These are phyloP conservation scores for Simplicillium sp. DNA, from an alignment of 2,329 filamentous ascomycete genomes.

Conservation along the genomic window DNA sequence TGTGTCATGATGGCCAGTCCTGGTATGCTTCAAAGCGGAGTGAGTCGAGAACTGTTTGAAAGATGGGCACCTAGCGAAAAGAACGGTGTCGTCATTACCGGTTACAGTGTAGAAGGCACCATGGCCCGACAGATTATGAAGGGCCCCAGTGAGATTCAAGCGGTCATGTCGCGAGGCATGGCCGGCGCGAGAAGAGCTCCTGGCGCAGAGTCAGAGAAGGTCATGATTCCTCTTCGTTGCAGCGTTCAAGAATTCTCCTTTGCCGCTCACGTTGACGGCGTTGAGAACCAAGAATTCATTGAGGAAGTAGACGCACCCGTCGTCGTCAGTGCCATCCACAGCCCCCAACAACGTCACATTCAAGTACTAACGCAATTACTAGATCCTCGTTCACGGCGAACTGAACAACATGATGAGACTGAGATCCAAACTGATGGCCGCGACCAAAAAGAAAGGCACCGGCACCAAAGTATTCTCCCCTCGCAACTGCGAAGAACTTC, in stretches of 20 bases:
- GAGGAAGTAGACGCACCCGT: conserved; percentile 88
- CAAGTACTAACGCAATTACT: not conserved
- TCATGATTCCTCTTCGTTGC: conserved; percentile 86
- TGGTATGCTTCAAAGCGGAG: conserved; percentile 96
- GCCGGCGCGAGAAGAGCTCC: conserved; percentile 53
- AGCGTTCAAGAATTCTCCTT: conserved; percentile 93
- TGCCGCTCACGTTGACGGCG: conserved; percentile 91
- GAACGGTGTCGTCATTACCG: conserved; percentile 97
- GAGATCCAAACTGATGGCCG: conserved; percentile 87
- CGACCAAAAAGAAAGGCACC: conserved; percentile 70
- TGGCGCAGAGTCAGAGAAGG: conserved; percentile 67
- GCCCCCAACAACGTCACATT: not conserved
- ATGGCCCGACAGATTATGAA: conserved; percentile 96
- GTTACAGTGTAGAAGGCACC: conserved; percentile 95
- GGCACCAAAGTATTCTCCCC: conserved; percentile 92
- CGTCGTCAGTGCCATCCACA: conserved; percentile 58
- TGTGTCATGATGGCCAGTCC: conserved; percentile 97
- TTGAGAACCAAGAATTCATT: conserved; percentile 93
- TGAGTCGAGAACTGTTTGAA: conserved; percentile 85
- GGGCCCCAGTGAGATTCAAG: conserved; percentile 89
- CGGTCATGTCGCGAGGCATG: conserved; percentile 73
- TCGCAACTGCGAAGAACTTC: conserved; percentile 87
- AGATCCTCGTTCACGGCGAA: conserved; percentile 96
- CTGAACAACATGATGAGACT: conserved; percentile 97
- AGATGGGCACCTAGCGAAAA: conserved; percentile 93